Base-by-base conservation (phyloP, 495 filamentous ascomycete species). In the Ramalina peruviana region DNA sequence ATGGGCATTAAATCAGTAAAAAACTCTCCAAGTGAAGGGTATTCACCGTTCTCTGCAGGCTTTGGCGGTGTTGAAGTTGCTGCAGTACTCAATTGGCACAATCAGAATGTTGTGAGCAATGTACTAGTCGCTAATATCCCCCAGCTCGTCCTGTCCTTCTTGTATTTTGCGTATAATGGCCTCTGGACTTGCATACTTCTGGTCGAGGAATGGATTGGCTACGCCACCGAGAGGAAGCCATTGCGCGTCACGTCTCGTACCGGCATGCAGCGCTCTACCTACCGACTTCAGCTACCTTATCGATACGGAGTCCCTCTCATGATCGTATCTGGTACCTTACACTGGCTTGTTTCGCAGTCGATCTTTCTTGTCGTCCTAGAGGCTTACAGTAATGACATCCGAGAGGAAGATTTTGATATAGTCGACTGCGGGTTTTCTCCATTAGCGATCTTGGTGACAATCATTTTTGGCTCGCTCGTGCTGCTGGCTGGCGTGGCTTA, bases 211-310 rank as follows among this genome's bases (percentile, higher is more conserved):
- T 71, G 64, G 58, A 52, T 38, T 39, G 48, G 48, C 4, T 69
- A 62, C 33, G 62, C 60, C 1, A 44, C 43, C 4, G 15, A 39
- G 3, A 54, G 62, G 7, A 69, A 65, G 39, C 43, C 60, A 3
- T 59, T 79, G 0, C 66, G 76, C 2, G 71, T 79, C 7, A 72
- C 72, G 1, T 51, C 55, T 10, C 69, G 72, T 0, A 49, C 55
- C 33, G 65, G 65, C 1, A 44, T 48, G 1, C 68, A 75, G 48
- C 57, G 64, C 27, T 55, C 58, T 4, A 71, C 67, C 12, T 72
- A 73, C 54, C 67, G 64, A 46, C 65, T 76, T 0, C 63, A 66
- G 25, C 61, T 77, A 0, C 72, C 72, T 0, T 74, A 69, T 36
- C 55, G 52, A 1, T 73, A 68, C 53, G 60, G 54, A 9, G 27